Evolutionary conservation across 306 rosid genomes (phyloP), one percentile per base, ranked within the genome.

Genomic region (Vicia villosa): DNA sequence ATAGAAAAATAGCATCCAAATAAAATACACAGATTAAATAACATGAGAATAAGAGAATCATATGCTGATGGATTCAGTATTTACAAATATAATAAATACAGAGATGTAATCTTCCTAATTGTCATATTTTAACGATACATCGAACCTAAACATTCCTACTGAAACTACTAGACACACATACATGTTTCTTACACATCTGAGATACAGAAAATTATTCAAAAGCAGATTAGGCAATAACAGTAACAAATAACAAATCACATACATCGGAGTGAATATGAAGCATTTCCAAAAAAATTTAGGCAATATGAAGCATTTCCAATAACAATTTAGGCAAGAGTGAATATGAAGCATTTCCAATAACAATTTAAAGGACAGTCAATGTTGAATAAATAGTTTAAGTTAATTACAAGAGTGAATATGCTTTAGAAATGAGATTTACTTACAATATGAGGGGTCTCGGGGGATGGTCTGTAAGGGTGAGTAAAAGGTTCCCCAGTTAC

Each of bases 401-500:
- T 46, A 74, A 52, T 73, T 60, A 61, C 70, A 24, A 74, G 58
- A 67, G 14, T 38, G n/a, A 19, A 22, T 14, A 40, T 10, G 68
- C 59, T 80, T 68, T 6, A 74, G 59, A 67, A 28, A 59, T 68
- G 28, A 60, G 32, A 75, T 64, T 56, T 76, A 79, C 95, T 84
- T 80, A 95, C 99, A 91, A 95, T 32, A 16, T 88, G 92, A 63
- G 96, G 96, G 64, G 96, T 89, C 86, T 95, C 96, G 0, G 75
- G 91, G 38, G 91, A 88, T 83, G 99, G 99, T 37, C 69, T 75
- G 66, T 89, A 95, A 17, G 96, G 99, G 73, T 84, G 81, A 26
- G 83, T 95, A 81, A 95, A 95, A 77, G 99, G 97, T 80, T 91
- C 97, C 75, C 99, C 99, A 1, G 99, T 95, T 45, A 95, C 87